These are phyloP conservation scores for Torulaspora microellipsoides DNA, from an alignment of 805 yeast genomes.

Conservation along the genomic window DNA sequence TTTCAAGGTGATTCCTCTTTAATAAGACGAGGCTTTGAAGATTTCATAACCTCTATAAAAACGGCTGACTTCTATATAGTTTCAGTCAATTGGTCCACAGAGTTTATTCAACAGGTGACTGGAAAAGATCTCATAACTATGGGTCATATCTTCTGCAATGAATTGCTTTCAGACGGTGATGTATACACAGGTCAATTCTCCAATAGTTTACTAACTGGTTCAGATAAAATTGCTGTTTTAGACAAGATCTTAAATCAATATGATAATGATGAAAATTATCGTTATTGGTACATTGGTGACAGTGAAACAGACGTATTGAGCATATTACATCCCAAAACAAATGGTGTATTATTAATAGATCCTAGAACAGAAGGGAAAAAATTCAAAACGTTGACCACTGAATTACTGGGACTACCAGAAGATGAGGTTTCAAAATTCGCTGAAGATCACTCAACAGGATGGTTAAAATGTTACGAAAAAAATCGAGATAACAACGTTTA, in stretches of 20 bases:
- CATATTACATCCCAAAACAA: slow-evolving; percentile 25
- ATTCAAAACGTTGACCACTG: slow-evolving; percentile 16
- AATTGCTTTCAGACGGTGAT: slow-evolving; percentile 6
- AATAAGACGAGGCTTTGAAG: slow-evolving; percentile 17
- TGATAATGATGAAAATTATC: background rate
- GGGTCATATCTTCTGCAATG: slow-evolving; percentile 24
- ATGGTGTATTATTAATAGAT: slow-evolving; percentile 26
- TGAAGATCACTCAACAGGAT: slow-evolving; percentile 1
- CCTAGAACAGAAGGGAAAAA: slow-evolving; percentile 20
- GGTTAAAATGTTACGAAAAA: slow-evolving; percentile 11
- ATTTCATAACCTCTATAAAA: slow-evolving; percentile 7
- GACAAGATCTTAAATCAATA: slow-evolving; percentile 7
- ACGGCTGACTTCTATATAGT: slow-evolving; percentile 18
- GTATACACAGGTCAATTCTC: slow-evolving; percentile 26
- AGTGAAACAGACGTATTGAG: slow-evolving; percentile 32
- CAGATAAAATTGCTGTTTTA: slow-evolving; percentile 23
- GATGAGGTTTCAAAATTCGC: slow-evolving; percentile 2
- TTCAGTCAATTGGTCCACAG: slow-evolving; percentile 32
- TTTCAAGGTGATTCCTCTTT: slow-evolving; percentile 4
- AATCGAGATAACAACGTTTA: slow-evolving; percentile 11
- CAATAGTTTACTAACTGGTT: slow-evolving; percentile 24
- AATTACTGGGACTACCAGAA: slow-evolving; percentile 15
- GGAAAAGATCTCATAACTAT: slow-evolving; percentile 6
- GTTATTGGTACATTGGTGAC: slow-evolving; percentile 32
- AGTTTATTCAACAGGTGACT: slow-evolving; percentile 23